These are phyloP conservation scores for Aspergillaceae sp. DNA, from an alignment of 2,329 filamentous ascomycete species.

Conservation along the genomic window DNA sequence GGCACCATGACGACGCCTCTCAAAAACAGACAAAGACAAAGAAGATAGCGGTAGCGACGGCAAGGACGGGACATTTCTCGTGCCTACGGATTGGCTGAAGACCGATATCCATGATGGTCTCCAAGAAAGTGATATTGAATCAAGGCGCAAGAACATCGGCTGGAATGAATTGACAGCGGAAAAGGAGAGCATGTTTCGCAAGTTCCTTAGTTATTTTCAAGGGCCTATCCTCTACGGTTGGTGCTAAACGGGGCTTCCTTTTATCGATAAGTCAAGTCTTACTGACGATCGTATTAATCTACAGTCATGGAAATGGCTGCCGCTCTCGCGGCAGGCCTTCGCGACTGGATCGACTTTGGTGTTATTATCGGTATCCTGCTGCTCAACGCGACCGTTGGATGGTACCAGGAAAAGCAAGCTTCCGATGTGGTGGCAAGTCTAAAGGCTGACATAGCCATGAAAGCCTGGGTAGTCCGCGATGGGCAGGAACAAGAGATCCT, in stretches of 20 bases:
- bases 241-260: too few relatives aligned
- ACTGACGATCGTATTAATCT: too few relatives aligned
- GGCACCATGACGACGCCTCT: too few relatives aligned
- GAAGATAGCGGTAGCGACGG: constrained; percentile 18
- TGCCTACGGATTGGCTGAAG: constrained; percentile 60
- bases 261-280: accelerated
- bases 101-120: constrained; percentile 61
- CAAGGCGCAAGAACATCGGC: constrained; percentile 56
- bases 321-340: constrained; percentile 62
- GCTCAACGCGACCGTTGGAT: constrained; percentile 68
- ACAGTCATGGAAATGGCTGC: constrained; percentile 66
- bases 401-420: constrained; percentile 75
- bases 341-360: constrained; percentile 69
- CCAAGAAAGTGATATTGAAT: constrained; percentile 50
- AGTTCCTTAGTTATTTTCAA: constrained; percentile 67
- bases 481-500: constrained; percentile 61
- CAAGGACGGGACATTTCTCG: constrained; percentile 35
- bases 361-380: constrained; percentile 67
- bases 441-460: constrained; percentile 73
- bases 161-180: constrained; percentile 65
- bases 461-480: constrained; percentile 58
- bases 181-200: constrained; percentile 66
- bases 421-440: constrained; percentile 65
- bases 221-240: constrained; percentile 70
- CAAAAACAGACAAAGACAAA: too few relatives aligned